A percentile compares a stretch with the other conserved stretches of the same genome.
Evolutionary conservation across 192 early-diverging fungal genomes (phyloP).

Genomic region (Coemansia sp.): DNA sequence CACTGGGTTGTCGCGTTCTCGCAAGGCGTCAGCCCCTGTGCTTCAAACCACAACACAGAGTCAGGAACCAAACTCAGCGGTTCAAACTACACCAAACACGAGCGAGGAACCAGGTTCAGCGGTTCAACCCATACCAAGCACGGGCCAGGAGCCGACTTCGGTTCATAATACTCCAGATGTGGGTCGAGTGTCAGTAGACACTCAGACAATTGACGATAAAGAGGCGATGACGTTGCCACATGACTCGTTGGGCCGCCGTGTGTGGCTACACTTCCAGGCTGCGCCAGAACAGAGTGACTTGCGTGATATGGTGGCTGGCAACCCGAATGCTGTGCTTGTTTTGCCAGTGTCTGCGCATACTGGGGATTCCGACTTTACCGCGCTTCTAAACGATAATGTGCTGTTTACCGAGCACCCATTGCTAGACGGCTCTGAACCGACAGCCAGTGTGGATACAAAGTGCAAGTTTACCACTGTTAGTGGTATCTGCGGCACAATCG

Average conservation of each 20-base stretch:
- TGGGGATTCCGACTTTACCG: constrained; percentile 16
- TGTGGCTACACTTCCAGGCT: constrained; percentile 45
- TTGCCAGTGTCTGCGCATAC: constrained; percentile 16
- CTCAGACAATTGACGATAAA: neutral
- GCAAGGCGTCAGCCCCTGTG: constrained; percentile 13
- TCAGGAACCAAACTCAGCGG: neutral
- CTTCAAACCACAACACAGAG: neutral
- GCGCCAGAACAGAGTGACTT: constrained; percentile 29
- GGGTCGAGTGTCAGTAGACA: neutral
- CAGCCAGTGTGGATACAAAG: neutral
- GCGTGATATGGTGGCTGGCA: constrained; percentile 43
- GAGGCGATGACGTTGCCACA: neutral
- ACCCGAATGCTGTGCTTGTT: constrained; percentile 19
- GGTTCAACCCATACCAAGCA: neutral
- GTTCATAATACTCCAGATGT: neutral
- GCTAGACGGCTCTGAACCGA: neutral
- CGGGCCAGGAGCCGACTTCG: neutral
- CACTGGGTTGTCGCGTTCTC: constrained; percentile 36
- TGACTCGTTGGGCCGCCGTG: constrained; percentile 33
- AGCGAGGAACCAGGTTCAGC: neutral
- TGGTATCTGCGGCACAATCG: constrained; percentile 42
- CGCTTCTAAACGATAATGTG: constrained; percentile 42
- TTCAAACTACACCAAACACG: no score
- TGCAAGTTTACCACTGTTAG: constrained; percentile 41
- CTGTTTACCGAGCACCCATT: neutral